A percentile compares a stretch with the other conserved stretches of the same genome.
phyloP scores from a whole-genome alignment of 2,329 filamentous ascomycete genomes.

The Penicillium verrucosum region DNA sequence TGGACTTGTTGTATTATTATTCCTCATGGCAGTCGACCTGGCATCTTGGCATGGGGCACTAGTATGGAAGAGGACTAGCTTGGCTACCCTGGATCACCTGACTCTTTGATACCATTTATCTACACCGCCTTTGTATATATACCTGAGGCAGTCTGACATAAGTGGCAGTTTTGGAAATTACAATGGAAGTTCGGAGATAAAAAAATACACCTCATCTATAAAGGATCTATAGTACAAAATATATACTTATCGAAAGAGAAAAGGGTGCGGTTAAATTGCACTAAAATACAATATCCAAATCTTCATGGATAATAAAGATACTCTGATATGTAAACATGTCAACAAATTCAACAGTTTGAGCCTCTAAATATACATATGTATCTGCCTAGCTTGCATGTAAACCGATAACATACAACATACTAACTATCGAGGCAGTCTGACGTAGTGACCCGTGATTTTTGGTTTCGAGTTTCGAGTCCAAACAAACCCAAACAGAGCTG shows the following conservation, averaged over 20 bases:
- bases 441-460: conserved; percentile 3
- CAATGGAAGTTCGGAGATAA: not conserved
- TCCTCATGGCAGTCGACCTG: conserved; percentile 27
- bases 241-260: not conserved
- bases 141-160: conserved; percentile 3
- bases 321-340: not conserved
- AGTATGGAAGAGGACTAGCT: conserved; percentile 7
- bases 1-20: conserved; percentile 27
- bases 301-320: not conserved
- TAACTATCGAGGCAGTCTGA: not conserved
- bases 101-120: not conserved
- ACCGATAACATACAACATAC: not conserved
- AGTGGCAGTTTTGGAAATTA: not conserved
- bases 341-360: not conserved
- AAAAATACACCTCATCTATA: not conserved
- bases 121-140: not conserved
- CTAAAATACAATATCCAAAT: no score
- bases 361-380: not conserved
- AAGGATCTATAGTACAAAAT: not conserved
- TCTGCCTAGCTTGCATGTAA: not conserved
- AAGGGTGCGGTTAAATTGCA: not conserved
- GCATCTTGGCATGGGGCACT: conserved; percentile 25
- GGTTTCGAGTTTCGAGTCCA: not conserved
- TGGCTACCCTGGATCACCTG: not conserved
- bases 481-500: not conserved